Base-by-base conservation (phyloP, 1,139 yeast genomes). In the Oligophagozyma castellii region DNA sequence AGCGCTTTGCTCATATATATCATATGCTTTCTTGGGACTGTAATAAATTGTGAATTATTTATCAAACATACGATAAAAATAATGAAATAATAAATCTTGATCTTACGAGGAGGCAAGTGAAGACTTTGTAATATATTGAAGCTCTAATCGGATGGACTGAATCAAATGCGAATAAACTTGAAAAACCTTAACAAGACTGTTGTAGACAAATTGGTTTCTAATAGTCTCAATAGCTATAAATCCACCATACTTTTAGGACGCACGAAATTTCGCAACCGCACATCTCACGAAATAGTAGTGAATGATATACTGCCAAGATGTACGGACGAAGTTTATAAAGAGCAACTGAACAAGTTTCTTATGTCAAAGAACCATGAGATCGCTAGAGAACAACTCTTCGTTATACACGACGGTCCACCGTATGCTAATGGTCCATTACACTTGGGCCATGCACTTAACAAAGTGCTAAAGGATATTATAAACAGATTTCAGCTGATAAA, bases 351-450 rank as follows among this genome's bases (percentile, higher is more conserved):
- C 3, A 38, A 35, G 8, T 49, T 53, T 28, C 30, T 46, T 3
- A 23, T 16, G 2, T 37, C 32, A 15, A 39, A 38, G 29, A 14
- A 35, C 15, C 15, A 7, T 12, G 20, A 37, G n/a, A 46, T 38
- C 28, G 38, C 47, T 3, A 33, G 37, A 23, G 46, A 55, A 1
- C 53, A 59, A 16, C 40, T 61, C n/a, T 83, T 81, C 41, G 65
- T 78, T 1, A 59, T 89, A 3, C 96, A 86, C 42, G 99, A 89
- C 55, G 99, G 99, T 0, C 99, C 99, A 0, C 99, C 99, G 0
- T 89, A 86, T 55, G 96, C 98, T 8, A 89, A 89, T 49, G 98
- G 96, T 4, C 83, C 77, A 37, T 59, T 89, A 15, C 99, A 89
- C 51, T 55, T 86, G 36, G 99, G 99, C 1, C 99, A 89, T 55